phyloP scores from a whole-genome alignment of 192 early-diverging fungal species.

The Backusella tuberculispora region DNA sequence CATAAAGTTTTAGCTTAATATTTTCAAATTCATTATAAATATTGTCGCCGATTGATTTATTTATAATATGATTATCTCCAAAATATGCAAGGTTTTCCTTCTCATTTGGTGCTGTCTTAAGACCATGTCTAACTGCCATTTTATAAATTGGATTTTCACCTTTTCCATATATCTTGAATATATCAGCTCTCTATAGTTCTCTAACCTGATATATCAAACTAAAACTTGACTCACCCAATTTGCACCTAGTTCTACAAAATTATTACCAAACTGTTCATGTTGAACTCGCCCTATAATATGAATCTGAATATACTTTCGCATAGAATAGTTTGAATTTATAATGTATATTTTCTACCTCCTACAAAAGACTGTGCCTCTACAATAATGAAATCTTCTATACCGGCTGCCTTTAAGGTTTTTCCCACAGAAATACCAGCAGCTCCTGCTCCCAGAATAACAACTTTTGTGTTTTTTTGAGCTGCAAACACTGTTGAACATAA shows the following conservation, averaged over 20 bases:
- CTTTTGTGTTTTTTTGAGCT: constrained; percentile 29
- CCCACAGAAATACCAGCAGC: constrained; percentile 39
- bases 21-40: constrained; percentile 22
- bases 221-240: constrained; percentile 33
- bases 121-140: constrained; percentile 35
- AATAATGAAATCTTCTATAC: constrained; percentile 40
- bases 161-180: constrained; percentile 42
- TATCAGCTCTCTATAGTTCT: neutral
- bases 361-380: constrained; percentile 36
- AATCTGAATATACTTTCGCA: neutral
- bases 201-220: neutral
- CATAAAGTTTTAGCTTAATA: constrained; percentile 12
- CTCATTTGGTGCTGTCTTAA: constrained; percentile 38
- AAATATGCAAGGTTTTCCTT: constrained; percentile 39
- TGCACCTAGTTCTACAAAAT: constrained; percentile 34
- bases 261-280: constrained; percentile 28
- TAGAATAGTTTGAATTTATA: neutral
- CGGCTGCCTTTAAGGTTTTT: constrained; percentile 23
- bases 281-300: constrained; percentile 25
- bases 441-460: constrained; percentile 42
- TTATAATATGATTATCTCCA: constrained; percentile 8
- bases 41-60: constrained; percentile 4
- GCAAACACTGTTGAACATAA: neutral
- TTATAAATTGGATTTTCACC: constrained; percentile 44
- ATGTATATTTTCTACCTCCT: constrained; percentile 22